Percentiles rank a stretch among this genome's conserved stretches.
Conservation (phyloP, 139 green algal species). For the Eudorina sp. region DNA sequence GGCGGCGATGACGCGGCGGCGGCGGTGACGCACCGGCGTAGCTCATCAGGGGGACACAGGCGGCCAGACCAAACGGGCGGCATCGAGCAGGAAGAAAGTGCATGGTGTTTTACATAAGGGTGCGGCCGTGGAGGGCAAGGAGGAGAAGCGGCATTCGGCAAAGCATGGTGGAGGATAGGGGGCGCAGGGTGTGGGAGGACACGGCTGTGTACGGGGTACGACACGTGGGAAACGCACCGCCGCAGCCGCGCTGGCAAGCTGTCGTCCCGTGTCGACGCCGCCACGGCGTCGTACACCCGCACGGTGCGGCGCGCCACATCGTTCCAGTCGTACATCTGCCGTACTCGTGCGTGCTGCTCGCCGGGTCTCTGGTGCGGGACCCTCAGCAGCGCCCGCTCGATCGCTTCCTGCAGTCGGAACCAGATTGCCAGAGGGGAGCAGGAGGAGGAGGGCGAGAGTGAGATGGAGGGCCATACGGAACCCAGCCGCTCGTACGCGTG, state of each 20-base stretch:
- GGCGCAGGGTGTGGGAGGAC: background rate
- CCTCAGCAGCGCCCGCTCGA: conserved; percentile 51
- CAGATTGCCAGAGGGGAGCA: conserved; percentile 64
- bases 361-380: conserved; percentile 47
- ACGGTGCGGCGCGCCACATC: conserved; percentile 87
- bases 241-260: conserved; percentile 38
- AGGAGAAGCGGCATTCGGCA: background rate
- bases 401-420: conserved; percentile 16
- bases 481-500: too few species aligned
- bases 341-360: conserved; percentile 73
- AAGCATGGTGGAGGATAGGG: background rate
- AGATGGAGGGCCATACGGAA: too few species aligned
- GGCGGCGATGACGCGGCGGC: too few species aligned
- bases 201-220: background rate
- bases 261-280: conserved; percentile 48
- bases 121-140: too few species aligned
- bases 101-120: too few species aligned
- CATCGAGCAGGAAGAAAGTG: too few species aligned
- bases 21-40: too few species aligned
- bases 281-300: conserved; percentile 78
- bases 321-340: conserved; percentile 92
- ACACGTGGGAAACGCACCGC: background rate
- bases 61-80: too few species aligned
- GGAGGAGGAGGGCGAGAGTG: too few species aligned
- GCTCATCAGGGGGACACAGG: too few species aligned